Conservation (phyloP, 352 stramenopile species). For the Globisporangium abappressorium region DNA sequence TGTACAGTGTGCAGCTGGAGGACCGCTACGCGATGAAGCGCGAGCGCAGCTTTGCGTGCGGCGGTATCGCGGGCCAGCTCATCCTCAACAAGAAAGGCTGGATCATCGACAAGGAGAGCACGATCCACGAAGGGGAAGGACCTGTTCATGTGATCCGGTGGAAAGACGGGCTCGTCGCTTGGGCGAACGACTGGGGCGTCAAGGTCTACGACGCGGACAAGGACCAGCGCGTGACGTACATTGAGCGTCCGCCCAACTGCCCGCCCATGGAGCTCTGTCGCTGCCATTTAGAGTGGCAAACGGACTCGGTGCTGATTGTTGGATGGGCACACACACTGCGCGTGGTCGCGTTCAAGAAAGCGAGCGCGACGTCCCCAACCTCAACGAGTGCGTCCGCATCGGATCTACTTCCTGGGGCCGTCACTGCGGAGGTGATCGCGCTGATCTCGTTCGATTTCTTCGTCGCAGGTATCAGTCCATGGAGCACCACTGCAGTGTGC, state of each 20-base stretch:
- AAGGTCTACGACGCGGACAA: constrained; percentile 80
- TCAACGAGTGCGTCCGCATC: constrained; percentile 28
- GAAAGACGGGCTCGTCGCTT: constrained; percentile 72
- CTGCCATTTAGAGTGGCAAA: constrained; percentile 79
- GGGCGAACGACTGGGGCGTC: constrained; percentile 85
- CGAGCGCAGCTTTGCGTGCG: constrained; percentile 79
- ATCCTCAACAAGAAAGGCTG: constrained; percentile 86
- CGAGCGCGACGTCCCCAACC: constrained; percentile 33
- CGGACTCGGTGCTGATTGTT: constrained; percentile 52
- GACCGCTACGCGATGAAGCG: constrained; percentile 76
- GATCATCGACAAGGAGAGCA: constrained; percentile 88
- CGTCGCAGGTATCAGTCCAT: constrained; percentile 68
- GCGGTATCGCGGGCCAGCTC: constrained; percentile 72
- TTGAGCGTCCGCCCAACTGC: constrained; percentile 75
- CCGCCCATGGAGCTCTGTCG: constrained; percentile 81
- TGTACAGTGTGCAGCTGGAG: constrained; percentile 81
- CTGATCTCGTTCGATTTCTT: constrained; percentile 85
- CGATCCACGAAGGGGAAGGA: constrained; percentile 79
- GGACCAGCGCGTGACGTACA: constrained; percentile 78
- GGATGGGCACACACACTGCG: constrained; percentile 75
- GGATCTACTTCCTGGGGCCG: constrained; percentile 23
- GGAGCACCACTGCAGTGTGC: constrained; percentile 52
- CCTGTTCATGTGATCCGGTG: constrained; percentile 81
- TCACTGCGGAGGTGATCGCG: constrained; percentile 68
- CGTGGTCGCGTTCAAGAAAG: constrained; percentile 74